phyloP scores from a whole-genome alignment of 2,329 filamentous ascomycete species.

The Aspergillus ibericus region DNA sequence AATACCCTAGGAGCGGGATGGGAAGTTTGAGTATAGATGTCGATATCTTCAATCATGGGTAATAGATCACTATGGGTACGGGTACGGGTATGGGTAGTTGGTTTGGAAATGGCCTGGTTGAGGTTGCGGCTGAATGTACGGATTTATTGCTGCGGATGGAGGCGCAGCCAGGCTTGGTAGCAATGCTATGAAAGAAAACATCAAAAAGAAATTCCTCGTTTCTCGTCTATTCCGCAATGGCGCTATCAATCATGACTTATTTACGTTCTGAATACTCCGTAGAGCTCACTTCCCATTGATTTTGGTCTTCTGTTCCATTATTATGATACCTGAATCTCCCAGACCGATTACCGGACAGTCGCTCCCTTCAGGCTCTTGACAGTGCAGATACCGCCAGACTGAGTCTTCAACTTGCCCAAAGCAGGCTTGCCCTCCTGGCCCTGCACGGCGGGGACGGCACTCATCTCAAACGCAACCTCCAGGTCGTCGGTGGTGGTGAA shows the following conservation, averaged over 20 bases:
- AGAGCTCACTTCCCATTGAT: not conserved
- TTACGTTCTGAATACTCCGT: not conserved
- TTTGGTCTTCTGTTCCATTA: constrained; percentile 20
- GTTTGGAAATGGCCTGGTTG: no score
- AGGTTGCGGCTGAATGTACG: no score
- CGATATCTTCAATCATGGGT: no score
- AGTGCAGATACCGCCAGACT: constrained; percentile 75
- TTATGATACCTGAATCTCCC: not conserved
- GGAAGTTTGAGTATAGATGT: no score
- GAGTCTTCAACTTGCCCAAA: constrained; percentile 68
- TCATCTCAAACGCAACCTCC: constrained; percentile 84
- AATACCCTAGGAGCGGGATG: no score
- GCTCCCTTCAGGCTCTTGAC: constrained; percentile 79
- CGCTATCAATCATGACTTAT: constrained; percentile 2
- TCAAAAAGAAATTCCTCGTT: not conserved
- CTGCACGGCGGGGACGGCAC: constrained; percentile 71
- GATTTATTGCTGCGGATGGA: no score
- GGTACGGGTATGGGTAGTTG: no score
- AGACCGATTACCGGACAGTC: constrained; percentile 68
- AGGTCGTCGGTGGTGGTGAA: constrained; percentile 83
- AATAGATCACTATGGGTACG: no score
- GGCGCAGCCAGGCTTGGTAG: no score
- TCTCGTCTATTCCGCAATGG: not conserved
- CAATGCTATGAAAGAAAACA: not conserved
- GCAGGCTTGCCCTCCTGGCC: constrained; percentile 60